phyloP scores from a whole-genome alignment of 2,329 filamentous ascomycete genomes.

The Venturia pyrina region DNA sequence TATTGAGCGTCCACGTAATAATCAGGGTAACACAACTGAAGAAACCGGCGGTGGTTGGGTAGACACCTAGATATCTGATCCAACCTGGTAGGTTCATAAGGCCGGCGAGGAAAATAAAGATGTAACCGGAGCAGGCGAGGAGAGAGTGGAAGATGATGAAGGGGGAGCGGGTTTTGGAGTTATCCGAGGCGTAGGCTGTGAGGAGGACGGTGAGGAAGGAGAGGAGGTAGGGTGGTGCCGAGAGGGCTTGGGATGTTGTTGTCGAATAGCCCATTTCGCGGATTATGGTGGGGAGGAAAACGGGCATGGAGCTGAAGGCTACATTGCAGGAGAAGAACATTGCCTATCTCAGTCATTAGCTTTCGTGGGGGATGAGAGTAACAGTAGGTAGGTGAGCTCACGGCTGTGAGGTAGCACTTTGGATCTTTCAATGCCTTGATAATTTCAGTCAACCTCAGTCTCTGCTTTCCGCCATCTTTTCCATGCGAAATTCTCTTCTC shows the following conservation, averaged over 20 bases:
- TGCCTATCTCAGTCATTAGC: constrained; percentile 22
- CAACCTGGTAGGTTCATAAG: constrained; percentile 38
- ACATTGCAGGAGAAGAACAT: constrained; percentile 88
- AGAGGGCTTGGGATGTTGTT: constrained; percentile 62
- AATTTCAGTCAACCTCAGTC: constrained; percentile 48
- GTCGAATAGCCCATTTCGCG: constrained; percentile 63
- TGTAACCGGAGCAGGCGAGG: constrained; percentile 52
- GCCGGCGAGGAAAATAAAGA: constrained; percentile 50
- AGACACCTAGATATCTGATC: constrained; percentile 64
- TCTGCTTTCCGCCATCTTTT: constrained; percentile 12
- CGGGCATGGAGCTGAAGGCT: constrained; percentile 77
- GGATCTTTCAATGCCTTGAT: constrained; percentile 53
- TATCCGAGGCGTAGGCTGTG: constrained; percentile 65
- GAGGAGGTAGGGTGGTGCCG: constrained; percentile 70
- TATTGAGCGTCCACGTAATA: constrained; percentile 84
- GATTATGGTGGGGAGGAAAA: constrained; percentile 77
- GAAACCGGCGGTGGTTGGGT: constrained; percentile 71
- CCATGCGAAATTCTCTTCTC: constrained; percentile 14
- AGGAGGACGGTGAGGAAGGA: constrained; percentile 63
- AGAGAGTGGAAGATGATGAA: constrained; percentile 62
- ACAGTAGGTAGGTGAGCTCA: constrained; percentile 20
- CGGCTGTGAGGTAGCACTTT: constrained; percentile 62
- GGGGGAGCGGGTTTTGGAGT: constrained; percentile 47
- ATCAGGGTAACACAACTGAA: constrained; percentile 77
- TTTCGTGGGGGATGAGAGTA: not conserved